Percentiles rank a stretch among this genome's conserved stretches.
Conservation (phyloP, 352 stramenopile species). For the Globisporangium megalacanthum region DNA sequence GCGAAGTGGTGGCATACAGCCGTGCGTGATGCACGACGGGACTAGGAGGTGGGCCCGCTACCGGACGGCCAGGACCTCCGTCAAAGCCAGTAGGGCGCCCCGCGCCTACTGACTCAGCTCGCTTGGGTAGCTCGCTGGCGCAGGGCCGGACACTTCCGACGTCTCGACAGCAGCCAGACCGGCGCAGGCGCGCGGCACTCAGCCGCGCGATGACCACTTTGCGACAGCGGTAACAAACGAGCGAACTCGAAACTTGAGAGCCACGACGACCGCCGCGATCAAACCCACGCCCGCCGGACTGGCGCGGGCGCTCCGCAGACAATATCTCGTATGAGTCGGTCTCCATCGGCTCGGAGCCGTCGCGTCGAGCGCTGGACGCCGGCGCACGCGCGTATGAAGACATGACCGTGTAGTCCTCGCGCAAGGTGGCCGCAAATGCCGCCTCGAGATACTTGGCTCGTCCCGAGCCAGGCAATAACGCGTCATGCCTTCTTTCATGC, state of each 20-base stretch:
- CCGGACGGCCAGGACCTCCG: not conserved
- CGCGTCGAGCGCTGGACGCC: too few relatives aligned
- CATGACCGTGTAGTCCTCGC: constrained; percentile 14
- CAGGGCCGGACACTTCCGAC: too few relatives aligned
- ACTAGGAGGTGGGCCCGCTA: not conserved
- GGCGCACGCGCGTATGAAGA: not conserved
- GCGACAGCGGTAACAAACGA: not conserved
- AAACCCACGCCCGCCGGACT: too few relatives aligned
- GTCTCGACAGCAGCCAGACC: not conserved
- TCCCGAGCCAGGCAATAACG: too few relatives aligned
- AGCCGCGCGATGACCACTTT: not conserved
- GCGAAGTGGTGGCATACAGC: too few relatives aligned
- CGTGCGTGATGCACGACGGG: too few relatives aligned
- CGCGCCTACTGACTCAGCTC: not conserved
- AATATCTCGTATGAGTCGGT: constrained; percentile 4
- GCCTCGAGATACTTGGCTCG: not conserved
- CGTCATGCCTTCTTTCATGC: too few relatives aligned
- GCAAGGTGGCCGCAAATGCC: constrained; percentile 8
- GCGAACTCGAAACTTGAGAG: too few relatives aligned
- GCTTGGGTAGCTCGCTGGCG: not conserved
- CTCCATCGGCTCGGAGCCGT: constrained; percentile 12
- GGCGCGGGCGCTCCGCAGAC: not conserved
- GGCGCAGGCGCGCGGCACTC: too few relatives aligned
- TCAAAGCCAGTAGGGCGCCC: not conserved
- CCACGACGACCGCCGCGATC: too few relatives aligned